Evolutionary conservation across 495 filamentous ascomycete species (phyloP), one percentile per base, ranked within the genome.

Genomic region (Penicillium parvum): DNA sequence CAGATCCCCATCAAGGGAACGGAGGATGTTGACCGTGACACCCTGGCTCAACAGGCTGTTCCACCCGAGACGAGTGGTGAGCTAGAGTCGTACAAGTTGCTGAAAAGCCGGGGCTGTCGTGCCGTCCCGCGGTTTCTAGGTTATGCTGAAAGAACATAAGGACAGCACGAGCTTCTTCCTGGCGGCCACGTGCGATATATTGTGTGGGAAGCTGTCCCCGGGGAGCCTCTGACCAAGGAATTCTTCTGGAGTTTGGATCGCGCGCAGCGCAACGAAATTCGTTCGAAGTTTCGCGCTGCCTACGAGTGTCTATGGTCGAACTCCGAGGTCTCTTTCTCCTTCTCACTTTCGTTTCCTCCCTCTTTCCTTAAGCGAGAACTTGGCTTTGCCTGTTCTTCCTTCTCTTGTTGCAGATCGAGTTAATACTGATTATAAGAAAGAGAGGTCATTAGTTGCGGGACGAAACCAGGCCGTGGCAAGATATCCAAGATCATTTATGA

Each of bases 401-500:
- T n/a, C n/a, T n/a, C n/a, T n/a, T n/a, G n/a, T n/a, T n/a, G 32
- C 21, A 43, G 33, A 15, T 25, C 29, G 19, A 22, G 1, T 1
- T 21, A 16, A 43, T 17, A 15, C 23, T 55, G 29, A 47, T 32
- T 23, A 37, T 4, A 44, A 7, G 27, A 43, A n/a, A 51, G 52
- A 45, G 5, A 55, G 43, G 20, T 50, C 6, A 22, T 55, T n/a
- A 8, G 39, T 37, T 47, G 46, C 19, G 43, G 47, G 10, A 21
- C 44, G 21, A 14, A 1, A 38, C 42, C 47, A 44, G 27, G 18
- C 3, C 2, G 29, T n/a, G 18, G 37, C 4, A 44, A 35, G 25
- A 47, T 47, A n/a, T 54, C 46, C 2, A 50, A 50, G 28, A 54
- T 54, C 21, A 54, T 54, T 21, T 54, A 21, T 44, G 51, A 54